phyloP scores from a whole-genome alignment of 345 rosid genomes.

The Gossypium arboreum region DNA sequence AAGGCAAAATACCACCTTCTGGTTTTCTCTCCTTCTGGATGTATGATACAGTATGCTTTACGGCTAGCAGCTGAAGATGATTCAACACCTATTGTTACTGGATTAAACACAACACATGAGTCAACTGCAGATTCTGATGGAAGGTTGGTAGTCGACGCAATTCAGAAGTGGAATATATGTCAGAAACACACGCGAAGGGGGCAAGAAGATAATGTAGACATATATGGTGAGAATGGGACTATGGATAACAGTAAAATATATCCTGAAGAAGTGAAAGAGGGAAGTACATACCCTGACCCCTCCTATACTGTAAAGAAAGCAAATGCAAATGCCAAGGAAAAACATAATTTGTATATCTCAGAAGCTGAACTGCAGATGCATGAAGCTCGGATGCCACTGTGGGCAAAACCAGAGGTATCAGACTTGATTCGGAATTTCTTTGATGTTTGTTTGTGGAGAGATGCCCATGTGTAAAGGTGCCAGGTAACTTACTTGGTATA shows the following conservation, averaged over 20 bases:
- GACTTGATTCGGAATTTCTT: not conserved
- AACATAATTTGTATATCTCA: constrained; percentile 60
- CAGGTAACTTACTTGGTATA: not conserved
- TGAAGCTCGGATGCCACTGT: constrained; percentile 40
- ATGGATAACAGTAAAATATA: constrained; percentile 61
- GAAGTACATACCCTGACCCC: constrained; percentile 31
- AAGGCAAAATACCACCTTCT: constrained; percentile 57
- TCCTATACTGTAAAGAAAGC: constrained; percentile 27
- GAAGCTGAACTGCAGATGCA: constrained; percentile 83
- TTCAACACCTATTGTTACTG: constrained; percentile 26
- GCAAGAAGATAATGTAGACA: constrained; percentile 64
- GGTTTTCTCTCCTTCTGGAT: constrained; percentile 80
- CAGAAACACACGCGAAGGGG: constrained; percentile 73
- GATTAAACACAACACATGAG: constrained; percentile 40
- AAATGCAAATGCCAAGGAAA: constrained; percentile 43
- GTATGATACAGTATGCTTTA: constrained; percentile 71
- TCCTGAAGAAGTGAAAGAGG: constrained; percentile 53
- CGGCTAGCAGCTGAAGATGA: constrained; percentile 39
- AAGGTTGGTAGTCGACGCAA: constrained; percentile 58
- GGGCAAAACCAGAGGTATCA: constrained; percentile 74
- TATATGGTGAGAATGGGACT: constrained; percentile 76
- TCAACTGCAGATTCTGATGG: constrained; percentile 58
- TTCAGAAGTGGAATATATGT: constrained; percentile 82
- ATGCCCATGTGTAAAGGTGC: not conserved
- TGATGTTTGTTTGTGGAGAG: constrained; percentile 3